Conservation (phyloP, 192 early-diverging fungal genomes). For the Dispira simplex region DNA sequence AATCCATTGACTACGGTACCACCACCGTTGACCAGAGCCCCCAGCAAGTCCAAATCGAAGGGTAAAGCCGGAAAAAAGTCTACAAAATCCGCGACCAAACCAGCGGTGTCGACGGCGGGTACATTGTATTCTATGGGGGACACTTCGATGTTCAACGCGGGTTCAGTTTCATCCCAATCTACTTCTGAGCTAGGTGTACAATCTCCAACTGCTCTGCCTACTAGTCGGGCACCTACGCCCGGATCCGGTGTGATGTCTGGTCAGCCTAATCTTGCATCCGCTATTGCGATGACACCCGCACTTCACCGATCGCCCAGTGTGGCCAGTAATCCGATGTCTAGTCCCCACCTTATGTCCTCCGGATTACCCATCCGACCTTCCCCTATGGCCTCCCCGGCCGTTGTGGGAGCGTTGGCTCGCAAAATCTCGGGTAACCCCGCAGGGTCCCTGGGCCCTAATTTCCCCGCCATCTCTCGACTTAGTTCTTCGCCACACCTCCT, state of each 20-base stretch:
- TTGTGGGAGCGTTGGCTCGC: not conserved
- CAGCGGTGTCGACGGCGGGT: not conserved
- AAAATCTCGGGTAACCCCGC: constrained; percentile 1
- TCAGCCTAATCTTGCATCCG: not conserved
- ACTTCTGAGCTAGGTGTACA: too few relatives aligned
- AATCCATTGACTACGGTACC: too few relatives aligned
- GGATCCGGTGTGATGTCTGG: not conserved
- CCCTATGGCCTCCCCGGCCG: constrained; percentile 2
- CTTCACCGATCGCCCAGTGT: not conserved
- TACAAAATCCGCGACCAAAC: not conserved
- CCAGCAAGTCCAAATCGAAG: not conserved
- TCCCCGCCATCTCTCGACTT: not conserved
- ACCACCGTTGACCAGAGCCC: not conserved
- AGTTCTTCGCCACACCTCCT: not conserved
- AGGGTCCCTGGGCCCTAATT: not conserved
- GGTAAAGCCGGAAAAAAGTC: not conserved
- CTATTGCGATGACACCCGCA: not conserved
- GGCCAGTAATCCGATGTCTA: constrained; percentile 1
- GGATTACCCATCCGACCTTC: not conserved
- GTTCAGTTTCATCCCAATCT: too few relatives aligned
- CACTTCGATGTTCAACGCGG: too few relatives aligned
- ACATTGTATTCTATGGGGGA: too few relatives aligned
- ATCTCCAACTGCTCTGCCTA: not conserved
- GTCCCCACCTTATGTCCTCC: not conserved
- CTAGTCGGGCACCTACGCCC: not conserved